A percentile compares a stretch with the other conserved stretches of the same genome.
Evolutionary conservation across 2,329 filamentous ascomycete genomes (phyloP).

Genomic region (Zasmidium citrigriseum): DNA sequence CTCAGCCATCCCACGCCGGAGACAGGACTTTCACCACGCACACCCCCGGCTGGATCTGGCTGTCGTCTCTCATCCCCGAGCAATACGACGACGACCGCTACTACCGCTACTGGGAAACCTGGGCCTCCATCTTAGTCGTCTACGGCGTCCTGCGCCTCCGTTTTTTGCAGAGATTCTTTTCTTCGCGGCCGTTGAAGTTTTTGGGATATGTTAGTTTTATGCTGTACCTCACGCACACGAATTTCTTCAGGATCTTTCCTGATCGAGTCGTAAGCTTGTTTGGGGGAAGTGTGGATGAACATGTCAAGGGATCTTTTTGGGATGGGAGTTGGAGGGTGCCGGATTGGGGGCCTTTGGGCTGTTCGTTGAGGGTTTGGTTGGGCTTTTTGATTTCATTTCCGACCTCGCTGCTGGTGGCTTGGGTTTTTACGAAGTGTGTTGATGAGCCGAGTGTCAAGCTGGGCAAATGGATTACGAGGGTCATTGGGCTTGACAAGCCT

Average conservation of each 20-base stretch:
- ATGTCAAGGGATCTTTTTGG: slow-evolving; percentile 44
- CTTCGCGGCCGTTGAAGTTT: slow-evolving; percentile 54
- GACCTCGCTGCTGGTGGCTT: slow-evolving; percentile 56
- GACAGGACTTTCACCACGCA: slow-evolving; percentile 40
- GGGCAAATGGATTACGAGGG: slow-evolving; percentile 55
- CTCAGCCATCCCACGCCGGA: slow-evolving; percentile 18
- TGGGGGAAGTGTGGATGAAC: slow-evolving; percentile 42
- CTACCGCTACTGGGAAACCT: slow-evolving; percentile 59
- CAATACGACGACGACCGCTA: slow-evolving; percentile 25
- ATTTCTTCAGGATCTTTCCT: slow-evolving; percentile 56
- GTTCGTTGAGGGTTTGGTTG: slow-evolving; percentile 59
- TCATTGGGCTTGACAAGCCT: slow-evolving; percentile 7
- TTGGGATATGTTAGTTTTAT: slow-evolving; percentile 63
- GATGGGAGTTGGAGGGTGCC: slow-evolving; percentile 57
- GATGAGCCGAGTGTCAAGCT: slow-evolving; percentile 59
- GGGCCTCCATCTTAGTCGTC: slow-evolving; percentile 57
- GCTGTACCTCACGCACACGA: slow-evolving; percentile 62
- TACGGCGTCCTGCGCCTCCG: slow-evolving; percentile 51
- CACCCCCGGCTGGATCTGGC: slow-evolving; percentile 59
- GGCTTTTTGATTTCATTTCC: slow-evolving; percentile 56
- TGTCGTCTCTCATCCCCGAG: slow-evolving; percentile 48
- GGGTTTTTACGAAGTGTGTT: slow-evolving; percentile 58
- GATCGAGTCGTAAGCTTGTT: slow-evolving; percentile 54
- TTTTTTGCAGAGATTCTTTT: slow-evolving; percentile 53
- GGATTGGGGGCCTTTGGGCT: slow-evolving; percentile 51